Percentiles rank a stretch among this genome's conserved stretches.
Conservation (phyloP, 169 alveolate species). For the Cryptosporidium ryanae region DNA sequence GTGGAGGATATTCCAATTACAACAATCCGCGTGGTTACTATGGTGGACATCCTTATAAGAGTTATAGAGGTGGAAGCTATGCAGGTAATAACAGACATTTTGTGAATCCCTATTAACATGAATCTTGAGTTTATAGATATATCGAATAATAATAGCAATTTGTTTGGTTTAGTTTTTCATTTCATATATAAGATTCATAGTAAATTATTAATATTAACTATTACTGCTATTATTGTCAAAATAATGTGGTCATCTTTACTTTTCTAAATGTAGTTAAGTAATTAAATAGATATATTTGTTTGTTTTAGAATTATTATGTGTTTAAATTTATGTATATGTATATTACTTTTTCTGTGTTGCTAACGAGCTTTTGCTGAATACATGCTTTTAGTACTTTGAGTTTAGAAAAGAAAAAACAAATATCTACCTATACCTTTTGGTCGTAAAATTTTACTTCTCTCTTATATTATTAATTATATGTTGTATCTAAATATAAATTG, state of each 20-base stretch:
- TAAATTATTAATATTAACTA: background rate
- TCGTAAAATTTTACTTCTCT: no score
- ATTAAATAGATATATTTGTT: background rate
- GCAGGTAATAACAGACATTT: slow-evolving; percentile 36
- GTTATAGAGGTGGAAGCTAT: slow-evolving; percentile 39
- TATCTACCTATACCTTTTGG: no score
- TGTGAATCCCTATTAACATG: slow-evolving; percentile 47
- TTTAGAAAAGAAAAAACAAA: no score
- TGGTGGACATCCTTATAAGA: slow-evolving; percentile 45
- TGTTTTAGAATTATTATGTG: background rate
- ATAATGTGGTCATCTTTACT: background rate
- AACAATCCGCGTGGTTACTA: slow-evolving; percentile 49
- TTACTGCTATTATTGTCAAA: background rate
- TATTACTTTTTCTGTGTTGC: no score
- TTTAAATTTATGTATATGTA: no score
- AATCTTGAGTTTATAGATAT: background rate
- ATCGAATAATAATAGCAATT: background rate
- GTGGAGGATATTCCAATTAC: background rate
- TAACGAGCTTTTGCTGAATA: no score
- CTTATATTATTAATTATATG: no score
- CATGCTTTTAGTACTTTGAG: no score
- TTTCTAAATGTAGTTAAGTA: background rate
- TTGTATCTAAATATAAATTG: no score
- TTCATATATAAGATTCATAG: no score
- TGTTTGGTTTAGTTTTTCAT: background rate